Base-by-base conservation (phyloP, 345 rosid species). In the Ricinus communis region DNA sequence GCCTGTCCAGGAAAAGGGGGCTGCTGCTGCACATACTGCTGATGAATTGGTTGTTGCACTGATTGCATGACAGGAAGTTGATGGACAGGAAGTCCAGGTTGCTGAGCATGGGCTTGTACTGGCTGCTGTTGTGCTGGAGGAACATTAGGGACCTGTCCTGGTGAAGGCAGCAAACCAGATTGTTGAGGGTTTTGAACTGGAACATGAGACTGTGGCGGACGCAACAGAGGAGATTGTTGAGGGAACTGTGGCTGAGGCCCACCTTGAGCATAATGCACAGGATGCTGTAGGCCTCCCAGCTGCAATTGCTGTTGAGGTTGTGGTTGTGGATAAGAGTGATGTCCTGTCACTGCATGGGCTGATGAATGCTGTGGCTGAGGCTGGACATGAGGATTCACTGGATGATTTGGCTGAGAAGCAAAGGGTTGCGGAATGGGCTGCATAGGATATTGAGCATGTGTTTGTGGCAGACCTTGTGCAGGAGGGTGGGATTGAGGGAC, bases 281-380 rank as follows among this genome's bases (percentile, higher is more conserved):
- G 76, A 64, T 76, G 82, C 65, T 77, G 79, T 18, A 77, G 76
- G 71, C 72, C 81, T 57, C 83, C 86, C 25, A 45, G 24, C 62
- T 70, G 83, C 69, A 78, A 71, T 75, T 74, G 88, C 38, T 77
- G 87, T 21, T 58, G 77, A 57, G 81, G 62, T 71, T 85, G 90
- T 18, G 75, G 67, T 55, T 79, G 93, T 36, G 81, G 77, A 80
- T 85, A 85, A 21, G 86, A 85, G 22, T 82, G 88, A 79, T 81
- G 86, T 54, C 86, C 86, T 2, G 84, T 80, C 74, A 86, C 86
- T 30, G 90, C 72, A 68, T 80, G 69, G 38, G 65, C 72, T 43
- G 83, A 66, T 56, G 79, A 79, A 56, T 75, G 71, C 63, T 76
- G 88, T 12, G 77, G 33, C 71, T 78, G 84, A 66, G 81, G 49